Percentiles rank a stretch among this genome's conserved stretches.
phyloP scores from a whole-genome alignment of 345 rosid species.

The Corymbia maculata region DNA sequence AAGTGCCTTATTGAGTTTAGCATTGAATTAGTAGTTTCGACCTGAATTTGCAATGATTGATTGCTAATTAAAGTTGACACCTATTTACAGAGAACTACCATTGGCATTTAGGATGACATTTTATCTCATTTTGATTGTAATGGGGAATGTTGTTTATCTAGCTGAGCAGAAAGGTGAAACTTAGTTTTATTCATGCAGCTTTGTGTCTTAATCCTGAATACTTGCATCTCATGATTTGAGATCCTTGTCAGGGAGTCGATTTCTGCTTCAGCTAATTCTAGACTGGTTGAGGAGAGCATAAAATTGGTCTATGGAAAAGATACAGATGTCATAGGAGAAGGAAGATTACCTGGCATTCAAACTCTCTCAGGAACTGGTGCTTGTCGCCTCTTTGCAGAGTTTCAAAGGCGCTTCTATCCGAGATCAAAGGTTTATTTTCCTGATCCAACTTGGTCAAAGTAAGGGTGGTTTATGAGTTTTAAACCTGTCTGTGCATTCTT shows the following conservation, averaged over 20 bases:
- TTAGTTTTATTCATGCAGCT: background rate
- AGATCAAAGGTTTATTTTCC: slow-evolving; percentile 84
- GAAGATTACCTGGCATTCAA: slow-evolving; percentile 83
- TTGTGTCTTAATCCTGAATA: background rate
- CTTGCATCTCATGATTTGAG: background rate
- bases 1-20: background rate
- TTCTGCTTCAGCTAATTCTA: slow-evolving; percentile 90
- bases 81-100: background rate
- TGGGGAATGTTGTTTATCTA: background rate
- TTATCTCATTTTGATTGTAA: background rate
- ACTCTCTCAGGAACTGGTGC: slow-evolving; percentile 95
- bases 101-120: background rate
- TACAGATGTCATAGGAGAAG: slow-evolving; percentile 64
- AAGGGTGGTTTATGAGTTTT: slow-evolving; percentile 11
- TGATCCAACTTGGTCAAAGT: slow-evolving; percentile 96
- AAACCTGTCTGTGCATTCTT: background rate
- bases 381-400: slow-evolving; percentile 86
- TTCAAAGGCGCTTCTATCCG: slow-evolving; percentile 79
- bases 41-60: background rate
- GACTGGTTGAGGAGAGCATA: slow-evolving; percentile 77
- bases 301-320: slow-evolving; percentile 87
- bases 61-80: background rate
- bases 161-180: background rate
- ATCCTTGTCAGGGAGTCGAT: slow-evolving; percentile 70
- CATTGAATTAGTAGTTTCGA: background rate